Conservation (phyloP, 176 grass and related monocot species). For the Miscanthus lutarioriparius region DNA sequence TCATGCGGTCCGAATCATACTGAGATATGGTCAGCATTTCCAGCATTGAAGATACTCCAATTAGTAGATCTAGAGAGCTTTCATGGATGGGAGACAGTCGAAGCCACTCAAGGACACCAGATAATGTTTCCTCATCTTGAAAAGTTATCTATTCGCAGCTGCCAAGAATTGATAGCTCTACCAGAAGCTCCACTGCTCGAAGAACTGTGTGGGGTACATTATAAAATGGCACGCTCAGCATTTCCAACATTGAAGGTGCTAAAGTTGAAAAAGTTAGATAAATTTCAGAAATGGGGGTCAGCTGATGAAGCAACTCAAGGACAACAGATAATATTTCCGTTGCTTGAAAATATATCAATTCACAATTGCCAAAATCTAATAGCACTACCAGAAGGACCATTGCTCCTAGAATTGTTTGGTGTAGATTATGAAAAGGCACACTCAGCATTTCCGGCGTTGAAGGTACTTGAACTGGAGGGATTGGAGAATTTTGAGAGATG, state of each 20-base stretch:
- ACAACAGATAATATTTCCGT: not conserved
- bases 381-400: not conserved
- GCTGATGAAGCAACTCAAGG: not conserved
- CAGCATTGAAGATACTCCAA: not conserved
- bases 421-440: not conserved
- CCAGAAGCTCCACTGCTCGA: no score
- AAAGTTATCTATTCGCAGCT: no score
- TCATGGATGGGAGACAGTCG: no score
- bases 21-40: not conserved
- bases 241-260: no score
- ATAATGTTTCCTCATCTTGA: no score
- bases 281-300: not conserved
- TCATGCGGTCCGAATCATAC: not conserved
- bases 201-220: no score
- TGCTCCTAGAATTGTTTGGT: not conserved
- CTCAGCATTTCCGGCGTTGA: not conserved
- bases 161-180: no score
- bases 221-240: no score
- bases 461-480: rapidly evolving
- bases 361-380: not conserved
- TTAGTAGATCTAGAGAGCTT: not conserved
- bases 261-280: no score
- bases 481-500: not conserved
- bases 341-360: no score
- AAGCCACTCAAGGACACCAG: no score